Percentiles rank a stretch among this genome's conserved stretches.
These are phyloP conservation scores for Metschnikowia gelsemii DNA, from an alignment of 805 yeast genomes.

Conservation along the genomic window DNA sequence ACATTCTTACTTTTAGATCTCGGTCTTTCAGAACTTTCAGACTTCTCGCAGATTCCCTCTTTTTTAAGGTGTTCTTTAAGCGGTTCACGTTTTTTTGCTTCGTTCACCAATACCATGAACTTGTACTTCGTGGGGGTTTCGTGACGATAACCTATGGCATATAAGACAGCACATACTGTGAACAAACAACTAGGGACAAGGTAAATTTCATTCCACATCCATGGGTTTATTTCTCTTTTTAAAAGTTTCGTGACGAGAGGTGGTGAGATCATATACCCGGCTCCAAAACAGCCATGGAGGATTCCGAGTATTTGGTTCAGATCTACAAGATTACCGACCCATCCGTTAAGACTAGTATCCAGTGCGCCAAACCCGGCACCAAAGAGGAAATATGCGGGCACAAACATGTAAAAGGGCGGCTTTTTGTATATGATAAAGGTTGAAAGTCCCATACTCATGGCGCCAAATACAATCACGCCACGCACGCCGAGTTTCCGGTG, in stretches of 20 bases:
- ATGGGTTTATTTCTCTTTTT: slow-evolving; percentile 35
- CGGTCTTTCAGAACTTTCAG: background rate
- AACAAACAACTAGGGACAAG: slow-evolving; percentile 33
- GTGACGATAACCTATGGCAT: slow-evolving; percentile 30
- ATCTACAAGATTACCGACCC: slow-evolving; percentile 48
- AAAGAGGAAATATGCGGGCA: slow-evolving; percentile 36
- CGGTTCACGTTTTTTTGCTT: slow-evolving; percentile 15
- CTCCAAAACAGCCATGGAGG: slow-evolving; percentile 52
- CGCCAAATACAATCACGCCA: slow-evolving; percentile 43
- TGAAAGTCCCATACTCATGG: slow-evolving; percentile 33
- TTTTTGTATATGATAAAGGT: slow-evolving; percentile 39
- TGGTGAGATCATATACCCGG: slow-evolving; percentile 55
- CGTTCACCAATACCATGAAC: slow-evolving; percentile 24
- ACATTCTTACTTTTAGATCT: background rate
- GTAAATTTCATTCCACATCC: slow-evolving; percentile 53
- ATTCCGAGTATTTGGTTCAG: slow-evolving; percentile 51
- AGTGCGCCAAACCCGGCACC: slow-evolving; percentile 60
- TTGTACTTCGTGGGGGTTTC: slow-evolving; percentile 48
- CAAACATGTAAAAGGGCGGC: slow-evolving; percentile 44
- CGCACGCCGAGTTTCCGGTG: slow-evolving; percentile 48
- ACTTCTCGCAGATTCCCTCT: too few species aligned
- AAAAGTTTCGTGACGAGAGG: slow-evolving; percentile 44
- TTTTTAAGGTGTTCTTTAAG: too few species aligned
- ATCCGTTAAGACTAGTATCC: slow-evolving; percentile 56
- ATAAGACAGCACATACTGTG: slow-evolving; percentile 22